These are phyloP conservation scores for Carpinus fangiana DNA, from an alignment of 306 rosid species.

Conservation along the genomic window DNA sequence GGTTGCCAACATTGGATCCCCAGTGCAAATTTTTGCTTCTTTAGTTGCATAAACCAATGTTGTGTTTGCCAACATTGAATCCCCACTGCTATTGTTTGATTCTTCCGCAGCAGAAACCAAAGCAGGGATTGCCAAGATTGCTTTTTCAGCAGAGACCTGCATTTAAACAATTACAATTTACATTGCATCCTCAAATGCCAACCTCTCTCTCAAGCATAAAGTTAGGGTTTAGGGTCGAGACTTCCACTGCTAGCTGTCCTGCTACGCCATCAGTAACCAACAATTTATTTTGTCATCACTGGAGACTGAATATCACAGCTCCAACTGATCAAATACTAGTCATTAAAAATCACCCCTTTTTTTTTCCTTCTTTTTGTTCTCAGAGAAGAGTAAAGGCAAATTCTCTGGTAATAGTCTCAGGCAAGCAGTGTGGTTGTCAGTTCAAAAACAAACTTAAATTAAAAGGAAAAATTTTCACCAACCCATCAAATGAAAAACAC, in stretches of 20 bases:
- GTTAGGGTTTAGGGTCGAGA: neutral
- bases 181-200: constrained; percentile 12
- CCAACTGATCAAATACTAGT: neutral
- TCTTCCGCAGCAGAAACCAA: constrained; percentile 1
- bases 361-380: neutral
- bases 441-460: neutral
- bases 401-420: neutral
- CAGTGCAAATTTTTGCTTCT: neutral
- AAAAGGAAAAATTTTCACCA: neutral
- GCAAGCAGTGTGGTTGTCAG: neutral
- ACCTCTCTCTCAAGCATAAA: neutral
- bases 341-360: neutral
- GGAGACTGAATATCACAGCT: neutral
- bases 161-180: constrained; percentile 23
- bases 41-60: neutral
- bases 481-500: neutral
- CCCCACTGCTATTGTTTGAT: neutral
- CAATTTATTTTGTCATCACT: neutral
- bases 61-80: constrained; percentile 7
- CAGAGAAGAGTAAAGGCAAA: neutral
- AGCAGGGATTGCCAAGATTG: constrained; percentile 7
- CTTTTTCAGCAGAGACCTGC: constrained; percentile 43
- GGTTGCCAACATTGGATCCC: neutral
- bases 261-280: neutral
- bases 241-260: neutral